Evolutionary conservation across 139 green algal species (phyloP), one percentile per base, ranked within the genome.

Genomic region (Micromonas commoda): DNA sequence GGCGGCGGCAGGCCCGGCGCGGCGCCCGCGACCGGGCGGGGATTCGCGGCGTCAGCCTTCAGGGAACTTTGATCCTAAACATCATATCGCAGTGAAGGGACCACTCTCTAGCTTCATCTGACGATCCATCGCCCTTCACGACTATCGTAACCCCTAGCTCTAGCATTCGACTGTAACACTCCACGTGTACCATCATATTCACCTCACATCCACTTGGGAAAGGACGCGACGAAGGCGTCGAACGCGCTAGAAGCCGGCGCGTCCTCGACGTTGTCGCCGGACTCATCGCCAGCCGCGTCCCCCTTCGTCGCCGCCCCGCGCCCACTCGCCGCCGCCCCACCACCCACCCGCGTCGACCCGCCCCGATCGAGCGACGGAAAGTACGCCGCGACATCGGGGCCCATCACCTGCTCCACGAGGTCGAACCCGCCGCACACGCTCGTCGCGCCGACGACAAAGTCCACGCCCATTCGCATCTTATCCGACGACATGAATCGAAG

Each of bases 381-480:
- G n/a, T n/a, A n/a, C n/a, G n/a, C n/a, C 70, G 60, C 32, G 38
- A 26, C 37, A 35, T 57, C 45, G 9, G 45, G 45, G 9, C 9
- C 45, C 9, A 64, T 60, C 1, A 68, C 39, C 51, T 5, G 23
- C 33, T 26, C n/a, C 31, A 24, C 26, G 64, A 31, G 77, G 79
- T 20, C 73, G 39, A 1, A 66, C 51, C 72, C 73, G 77, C 51
- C 34, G 60, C 16, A 65, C 51, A 57, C 82, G 77, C 37, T 78
- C 52, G 33, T 85, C 76, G 71, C 77, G 32, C 23, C 71, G 37
- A 67, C 26, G 57, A 70, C 63, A 33, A 66, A 85, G 38, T 67
- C 73, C 33, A 32, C 20, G 64, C 60, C 64, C 38, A 64, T 26
- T 63, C 77, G 76, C 64, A 53, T 26, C 32, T 23, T 6, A 29